Conservation (phyloP, 345 rosid species). For the Citrus cavaleriei region DNA sequence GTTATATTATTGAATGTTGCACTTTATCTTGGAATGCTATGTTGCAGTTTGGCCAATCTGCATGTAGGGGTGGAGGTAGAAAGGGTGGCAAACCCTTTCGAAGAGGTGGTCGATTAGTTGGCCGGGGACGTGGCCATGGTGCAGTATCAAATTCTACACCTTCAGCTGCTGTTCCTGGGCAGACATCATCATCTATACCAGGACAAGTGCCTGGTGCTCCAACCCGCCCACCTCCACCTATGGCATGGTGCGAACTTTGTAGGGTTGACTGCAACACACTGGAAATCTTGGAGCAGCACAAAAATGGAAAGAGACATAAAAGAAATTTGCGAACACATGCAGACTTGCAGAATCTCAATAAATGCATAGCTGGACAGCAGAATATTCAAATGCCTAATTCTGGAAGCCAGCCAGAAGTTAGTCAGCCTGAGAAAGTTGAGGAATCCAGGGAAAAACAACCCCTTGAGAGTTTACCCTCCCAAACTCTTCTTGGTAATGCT, state of each 20-base stretch:
- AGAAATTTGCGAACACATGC: slow-evolving; percentile 23
- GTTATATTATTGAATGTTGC: slow-evolving; percentile 10
- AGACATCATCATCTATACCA: slow-evolving; percentile 2
- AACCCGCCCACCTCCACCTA: slow-evolving; percentile 22
- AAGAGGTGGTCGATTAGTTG: slow-evolving; percentile 21
- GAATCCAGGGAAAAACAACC: slow-evolving; percentile 15
- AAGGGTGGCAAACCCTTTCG: slow-evolving; percentile 23
- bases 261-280: slow-evolving; percentile 38
- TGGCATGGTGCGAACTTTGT: slow-evolving; percentile 43
- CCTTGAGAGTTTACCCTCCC: slow-evolving; percentile 1
- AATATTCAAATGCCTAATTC: slow-evolving; percentile 16
- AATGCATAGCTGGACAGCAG: slow-evolving; percentile 17
- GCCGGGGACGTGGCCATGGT: slow-evolving; percentile 21
- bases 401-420: slow-evolving; percentile 6
- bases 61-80: slow-evolving; percentile 26
- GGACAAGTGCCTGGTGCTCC: slow-evolving; percentile 22
- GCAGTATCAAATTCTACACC: slow-evolving; percentile 10
- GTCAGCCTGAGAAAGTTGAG: slow-evolving; percentile 14
- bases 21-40: slow-evolving; percentile 11
- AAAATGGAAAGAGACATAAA: slow-evolving; percentile 42
- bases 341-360: slow-evolving; percentile 20
- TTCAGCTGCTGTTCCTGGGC: slow-evolving; percentile 16
- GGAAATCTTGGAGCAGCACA: slow-evolving; percentile 38
- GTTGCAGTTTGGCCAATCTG: slow-evolving; percentile 29
- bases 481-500: slow-evolving; percentile 6